Percentiles rank a stretch among this genome's conserved stretches.
Conservation (phyloP, 192 early-diverging fungal genomes). For the Coemansia sp. region DNA sequence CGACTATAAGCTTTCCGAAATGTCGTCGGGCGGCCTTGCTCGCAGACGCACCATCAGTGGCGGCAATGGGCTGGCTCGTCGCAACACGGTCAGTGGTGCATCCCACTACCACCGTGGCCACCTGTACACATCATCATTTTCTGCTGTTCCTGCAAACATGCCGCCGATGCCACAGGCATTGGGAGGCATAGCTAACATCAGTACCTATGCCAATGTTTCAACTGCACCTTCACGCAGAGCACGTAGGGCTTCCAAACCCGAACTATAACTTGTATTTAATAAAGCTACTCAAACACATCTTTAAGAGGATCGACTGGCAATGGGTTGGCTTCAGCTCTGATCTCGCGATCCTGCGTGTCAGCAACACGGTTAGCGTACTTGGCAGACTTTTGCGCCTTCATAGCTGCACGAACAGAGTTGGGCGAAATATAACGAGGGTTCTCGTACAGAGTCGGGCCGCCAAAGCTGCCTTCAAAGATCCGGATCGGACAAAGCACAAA, state of each 20-base stretch:
- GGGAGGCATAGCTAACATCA: constrained; percentile 4
- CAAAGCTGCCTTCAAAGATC: constrained; percentile 94
- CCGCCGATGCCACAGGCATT: constrained; percentile 25
- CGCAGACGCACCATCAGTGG: constrained; percentile 53
- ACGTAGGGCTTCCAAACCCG: constrained; percentile 31
- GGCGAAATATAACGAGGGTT: constrained; percentile 87
- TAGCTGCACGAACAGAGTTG: constrained; percentile 41
- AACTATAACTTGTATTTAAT: constrained; percentile 4
- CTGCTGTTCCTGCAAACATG: constrained; percentile 14
- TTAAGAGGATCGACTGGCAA: constrained; percentile 50
- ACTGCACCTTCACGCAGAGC: constrained; percentile 28
- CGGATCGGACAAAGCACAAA: constrained; percentile 89
- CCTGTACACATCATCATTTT: constrained; percentile 26
- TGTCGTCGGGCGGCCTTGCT: constrained; percentile 25
- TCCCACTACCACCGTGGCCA: constrained; percentile 54
- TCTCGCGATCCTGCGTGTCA: constrained; percentile 22
- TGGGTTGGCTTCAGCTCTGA: constrained; percentile 28
- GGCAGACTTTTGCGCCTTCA: constrained; percentile 26
- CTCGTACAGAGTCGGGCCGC: constrained; percentile 88
- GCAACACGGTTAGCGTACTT: constrained; percentile 38
- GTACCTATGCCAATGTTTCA: constrained; percentile 15
- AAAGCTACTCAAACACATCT: constrained; percentile 40
- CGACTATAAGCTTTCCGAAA: constrained; percentile 36
- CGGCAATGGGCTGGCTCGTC: constrained; percentile 45
- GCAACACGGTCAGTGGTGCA: constrained; percentile 55